Base-by-base conservation (phyloP, 768 basidiomycete genomes). In the Pleurotus ostreatus region DNA sequence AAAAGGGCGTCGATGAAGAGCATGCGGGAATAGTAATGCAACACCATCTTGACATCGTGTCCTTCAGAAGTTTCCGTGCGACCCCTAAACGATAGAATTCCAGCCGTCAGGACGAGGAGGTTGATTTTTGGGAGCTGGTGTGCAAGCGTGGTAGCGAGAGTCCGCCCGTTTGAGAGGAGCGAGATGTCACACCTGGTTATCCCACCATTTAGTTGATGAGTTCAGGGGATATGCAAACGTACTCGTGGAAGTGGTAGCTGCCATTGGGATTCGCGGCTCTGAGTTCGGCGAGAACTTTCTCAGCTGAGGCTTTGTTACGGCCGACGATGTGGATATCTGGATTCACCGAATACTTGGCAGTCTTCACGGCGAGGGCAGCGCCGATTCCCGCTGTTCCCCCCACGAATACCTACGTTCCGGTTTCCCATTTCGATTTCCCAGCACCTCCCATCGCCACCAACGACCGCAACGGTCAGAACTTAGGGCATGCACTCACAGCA, bases 21-120 rank as follows among this genome's bases (percentile, higher is more conserved):
- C 78, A 75, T 81, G 40, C 82, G 66, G 18, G 76, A 68, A 61
- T 84, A 84, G 62, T 82, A 82, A 52, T 79, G 74, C 53, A 80
- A 53, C 30, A 74, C 75, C 13, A 78, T 63, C 60, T 74, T 73
- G 57, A 66, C 64, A 62, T 78, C 78, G 30, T 78, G 68, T 2
- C 78, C 77, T 62, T 79, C 78, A 39, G 65, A 65, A 15, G 78
- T 78, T 63, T 78, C 75, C 47, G 70, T 67, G 39, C 74, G 60
- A 15, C 77, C 74, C 2, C 60, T 60, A 44, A 76, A 47, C 12
- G 70, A 69, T 44, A 80, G 49, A 37, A 75, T 62, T 0, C 80
- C 82, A 2, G 78, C 63, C 0, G 78, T 72, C 57, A 81, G 62
- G 39, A 80, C 72, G 43, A 85, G 71, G 63, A 76, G 81, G 68